These are phyloP conservation scores for Lipomyces orientalis DNA, from an alignment of 805 yeast genomes.

Conservation along the genomic window DNA sequence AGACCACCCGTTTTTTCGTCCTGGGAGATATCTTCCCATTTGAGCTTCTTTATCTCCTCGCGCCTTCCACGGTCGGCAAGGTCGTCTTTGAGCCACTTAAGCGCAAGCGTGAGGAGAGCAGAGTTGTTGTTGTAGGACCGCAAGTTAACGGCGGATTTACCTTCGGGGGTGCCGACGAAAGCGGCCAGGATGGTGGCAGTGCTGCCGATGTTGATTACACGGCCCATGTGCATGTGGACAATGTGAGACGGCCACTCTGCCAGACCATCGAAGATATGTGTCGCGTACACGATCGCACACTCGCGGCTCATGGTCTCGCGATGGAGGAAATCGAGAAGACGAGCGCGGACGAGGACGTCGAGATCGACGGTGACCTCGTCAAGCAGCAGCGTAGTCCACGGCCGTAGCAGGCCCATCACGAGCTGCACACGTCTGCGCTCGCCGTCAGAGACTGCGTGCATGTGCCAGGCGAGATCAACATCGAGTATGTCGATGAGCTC, in stretches of 20 bases:
- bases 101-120: slow-evolving; percentile 46
- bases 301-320: slow-evolving; percentile 72
- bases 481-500: slow-evolving; percentile 76
- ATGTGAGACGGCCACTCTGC: slow-evolving; percentile 88
- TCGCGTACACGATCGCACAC: slow-evolving; percentile 85
- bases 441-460: slow-evolving; percentile 92
- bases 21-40: slow-evolving; percentile 60
- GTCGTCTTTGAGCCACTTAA: slow-evolving; percentile 48
- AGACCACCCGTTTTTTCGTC: slow-evolving; percentile 36
- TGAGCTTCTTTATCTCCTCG: slow-evolving; percentile 53
- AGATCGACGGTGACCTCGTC: slow-evolving; percentile 98
- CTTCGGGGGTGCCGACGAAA: slow-evolving; percentile 36
- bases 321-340: slow-evolving; percentile 70
- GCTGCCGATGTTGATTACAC: slow-evolving; percentile 44
- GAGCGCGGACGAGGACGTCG: slow-evolving; percentile 86
- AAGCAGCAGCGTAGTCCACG: slow-evolving; percentile 84
- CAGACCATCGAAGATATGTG: slow-evolving; percentile 95
- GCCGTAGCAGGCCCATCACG: slow-evolving; percentile 88
- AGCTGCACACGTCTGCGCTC: slow-evolving; percentile 93
- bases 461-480: slow-evolving; percentile 86
- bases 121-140: slow-evolving; percentile 37
- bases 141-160: slow-evolving; percentile 40
- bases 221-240: slow-evolving; percentile 77
- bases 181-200: slow-evolving; percentile 19
- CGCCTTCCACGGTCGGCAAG: slow-evolving; percentile 60